Conservation (phyloP, 2,329 filamentous ascomycete species). For the Diaporthe aspalathi region DNA sequence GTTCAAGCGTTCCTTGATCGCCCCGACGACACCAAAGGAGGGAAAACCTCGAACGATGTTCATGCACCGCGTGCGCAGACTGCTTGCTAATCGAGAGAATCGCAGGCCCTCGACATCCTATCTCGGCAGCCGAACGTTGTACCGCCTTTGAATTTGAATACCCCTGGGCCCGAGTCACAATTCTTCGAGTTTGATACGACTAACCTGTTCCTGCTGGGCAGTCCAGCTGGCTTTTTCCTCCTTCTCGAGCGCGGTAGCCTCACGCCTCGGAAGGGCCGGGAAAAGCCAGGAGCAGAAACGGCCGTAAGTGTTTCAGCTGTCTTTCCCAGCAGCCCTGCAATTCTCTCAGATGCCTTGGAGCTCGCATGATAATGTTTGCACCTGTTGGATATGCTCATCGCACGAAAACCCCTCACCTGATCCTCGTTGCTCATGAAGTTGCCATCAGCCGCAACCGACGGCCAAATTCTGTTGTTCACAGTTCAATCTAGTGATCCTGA, state of each 20-base stretch:
- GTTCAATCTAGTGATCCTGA: background rate
- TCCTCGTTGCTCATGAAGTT: background rate
- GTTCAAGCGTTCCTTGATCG: background rate
- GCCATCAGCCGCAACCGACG: background rate
- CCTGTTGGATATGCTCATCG: too few relatives aligned
- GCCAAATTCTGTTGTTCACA: too few relatives aligned
- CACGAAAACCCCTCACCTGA: background rate
- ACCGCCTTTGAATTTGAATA: constrained; percentile 60
- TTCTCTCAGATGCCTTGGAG: background rate
- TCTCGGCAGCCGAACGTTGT: constrained; percentile 85
- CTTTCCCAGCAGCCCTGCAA: background rate
- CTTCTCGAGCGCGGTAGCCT: constrained; percentile 80
- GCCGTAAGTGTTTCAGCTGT: constrained; percentile 46
- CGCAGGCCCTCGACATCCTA: constrained; percentile 80
- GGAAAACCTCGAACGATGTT: background rate
- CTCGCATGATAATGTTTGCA: background rate
- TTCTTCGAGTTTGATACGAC: constrained; percentile 93
- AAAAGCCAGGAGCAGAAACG: constrained; percentile 79
- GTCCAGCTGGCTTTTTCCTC: constrained; percentile 92
- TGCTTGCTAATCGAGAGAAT: background rate
- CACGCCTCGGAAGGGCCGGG: constrained; percentile 78
- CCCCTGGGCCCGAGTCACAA: constrained; percentile 58
- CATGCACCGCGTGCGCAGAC: background rate
- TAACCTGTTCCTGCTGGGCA: constrained; percentile 89
- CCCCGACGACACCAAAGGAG: background rate